Conservation (phyloP, 176 grass and related monocot genomes). For the Oryza brachyantha region DNA sequence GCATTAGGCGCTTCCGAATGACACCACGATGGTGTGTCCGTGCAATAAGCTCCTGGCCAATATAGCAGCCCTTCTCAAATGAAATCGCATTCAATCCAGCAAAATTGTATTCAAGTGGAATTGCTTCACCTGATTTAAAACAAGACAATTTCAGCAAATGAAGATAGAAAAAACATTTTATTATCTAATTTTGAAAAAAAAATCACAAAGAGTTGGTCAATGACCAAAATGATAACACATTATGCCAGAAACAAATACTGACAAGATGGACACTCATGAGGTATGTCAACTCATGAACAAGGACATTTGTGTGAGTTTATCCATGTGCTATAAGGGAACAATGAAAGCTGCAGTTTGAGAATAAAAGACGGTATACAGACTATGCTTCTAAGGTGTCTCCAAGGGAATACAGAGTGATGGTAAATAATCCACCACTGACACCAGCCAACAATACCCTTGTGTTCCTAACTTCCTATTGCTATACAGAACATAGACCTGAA, state of each 20-base stretch:
- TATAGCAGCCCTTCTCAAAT: conserved; percentile 94
- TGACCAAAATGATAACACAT: neutral
- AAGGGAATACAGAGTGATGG: neutral
- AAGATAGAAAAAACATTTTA: neutral
- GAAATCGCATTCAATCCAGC: conserved; percentile 88
- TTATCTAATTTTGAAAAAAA: neutral
- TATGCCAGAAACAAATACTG: neutral
- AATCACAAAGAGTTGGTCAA: neutral
- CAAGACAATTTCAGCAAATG: neutral
- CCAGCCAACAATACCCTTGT: neutral
- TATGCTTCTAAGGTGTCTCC: neutral
- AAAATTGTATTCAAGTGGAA: conserved; percentile 90
- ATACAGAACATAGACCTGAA: neutral
- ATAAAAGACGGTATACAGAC: neutral
- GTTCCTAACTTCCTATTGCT: neutral
- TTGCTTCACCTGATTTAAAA: conserved; percentile 64
- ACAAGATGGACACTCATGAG: neutral
- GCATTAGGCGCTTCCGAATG: conserved; percentile 82
- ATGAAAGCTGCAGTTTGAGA: neutral
- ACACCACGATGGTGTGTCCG: conserved; percentile 88
- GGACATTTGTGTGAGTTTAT: neutral
- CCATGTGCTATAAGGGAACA: neutral
- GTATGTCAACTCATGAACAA: neutral
- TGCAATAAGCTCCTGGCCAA: conserved; percentile 93
- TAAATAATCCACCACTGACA: neutral